Base-by-base conservation (phyloP, 805 yeast species). In the Ogataea wickerhamii region DNA sequence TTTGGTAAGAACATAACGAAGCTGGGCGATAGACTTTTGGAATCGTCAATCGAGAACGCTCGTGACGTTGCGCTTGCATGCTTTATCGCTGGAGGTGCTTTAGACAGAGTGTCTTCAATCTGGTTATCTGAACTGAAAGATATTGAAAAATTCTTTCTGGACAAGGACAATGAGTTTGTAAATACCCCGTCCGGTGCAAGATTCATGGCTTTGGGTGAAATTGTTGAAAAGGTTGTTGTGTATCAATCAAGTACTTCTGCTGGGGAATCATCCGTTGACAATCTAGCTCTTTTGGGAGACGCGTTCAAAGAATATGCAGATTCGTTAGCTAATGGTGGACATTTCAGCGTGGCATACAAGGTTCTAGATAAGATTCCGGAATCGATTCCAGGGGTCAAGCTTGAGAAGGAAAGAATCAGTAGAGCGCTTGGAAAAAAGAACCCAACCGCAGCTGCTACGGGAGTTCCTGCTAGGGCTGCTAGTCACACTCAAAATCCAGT, bases 291-390 rank as follows among this genome's bases (percentile, higher is more conserved):
- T 1, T 64, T 80, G 36, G 74, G 80, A 49, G 68, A 70, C 26
- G 80, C 82, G 2, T 78, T 86, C 44, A 70, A 87, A 47, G 98
- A 93, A 61, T 93, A 84, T 60, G 80, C 94, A 32, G 80, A 77
- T 48, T 67, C 83, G 43, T 79, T 88, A 40, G 82, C 95, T 4
- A 78, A 87, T 19, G 79, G 73, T 55, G 98, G 97, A 19, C 79
- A 85, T 47, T 80, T 87, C 51, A 94, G 82, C 7, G 67, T 91
- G 48, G 97, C 98, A 2, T 73, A 69, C 41, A 75, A 72, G 48
- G 77, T 85, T 48, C 71, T 91, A 55, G 68, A 70, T 31, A 68
- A 82, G 43, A 68, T 93, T 52, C 95, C 98, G 10, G 77, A 74
- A 31, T 78, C 78, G 37, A 77, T 80, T 50, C 84, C 82, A 30